Conservation (phyloP, 2,329 filamentous ascomycete genomes). For the Phyllosticta citribraziliensis region DNA sequence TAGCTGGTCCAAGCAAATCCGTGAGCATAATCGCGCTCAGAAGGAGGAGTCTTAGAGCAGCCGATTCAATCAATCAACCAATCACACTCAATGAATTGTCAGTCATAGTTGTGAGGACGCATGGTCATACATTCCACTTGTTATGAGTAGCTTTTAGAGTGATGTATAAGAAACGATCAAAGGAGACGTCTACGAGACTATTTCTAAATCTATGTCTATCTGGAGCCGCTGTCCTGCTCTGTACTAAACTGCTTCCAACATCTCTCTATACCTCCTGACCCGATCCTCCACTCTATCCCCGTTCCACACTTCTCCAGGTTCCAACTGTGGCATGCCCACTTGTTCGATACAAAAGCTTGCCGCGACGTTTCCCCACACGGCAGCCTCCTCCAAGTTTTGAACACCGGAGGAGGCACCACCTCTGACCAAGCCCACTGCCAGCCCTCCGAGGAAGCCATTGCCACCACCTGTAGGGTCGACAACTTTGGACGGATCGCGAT, state of each 20-base stretch:
- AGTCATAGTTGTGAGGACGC: background rate
- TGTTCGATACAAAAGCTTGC: conserved; percentile 95
- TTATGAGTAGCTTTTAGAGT: no score
- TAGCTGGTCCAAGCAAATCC: conserved; percentile 64
- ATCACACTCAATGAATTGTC: background rate
- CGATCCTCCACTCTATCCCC: conserved; percentile 33
- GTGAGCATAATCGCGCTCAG: conserved; percentile 53
- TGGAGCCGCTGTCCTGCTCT: background rate
- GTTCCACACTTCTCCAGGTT: conserved; percentile 39
- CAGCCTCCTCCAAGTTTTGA: conserved; percentile 55
- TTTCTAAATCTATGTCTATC: background rate
- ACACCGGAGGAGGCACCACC: conserved; percentile 36
- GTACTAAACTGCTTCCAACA: conserved; percentile 18
- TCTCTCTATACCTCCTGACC: conserved; percentile 31
- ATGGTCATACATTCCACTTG: no score
- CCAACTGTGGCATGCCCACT: conserved; percentile 64
- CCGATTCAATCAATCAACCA: background rate
- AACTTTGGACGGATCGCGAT: conserved; percentile 47
- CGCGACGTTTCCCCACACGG: conserved; percentile 68
- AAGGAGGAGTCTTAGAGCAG: conserved; percentile 19
- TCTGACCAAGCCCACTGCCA: conserved; percentile 47
- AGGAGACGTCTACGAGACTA: background rate
- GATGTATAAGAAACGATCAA: background rate
- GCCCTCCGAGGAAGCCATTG: conserved; percentile 70
- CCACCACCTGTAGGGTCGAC: conserved; percentile 92